These are phyloP conservation scores for Eucalyptus virginea DNA, from an alignment of 345 rosid species.

Conservation along the genomic window DNA sequence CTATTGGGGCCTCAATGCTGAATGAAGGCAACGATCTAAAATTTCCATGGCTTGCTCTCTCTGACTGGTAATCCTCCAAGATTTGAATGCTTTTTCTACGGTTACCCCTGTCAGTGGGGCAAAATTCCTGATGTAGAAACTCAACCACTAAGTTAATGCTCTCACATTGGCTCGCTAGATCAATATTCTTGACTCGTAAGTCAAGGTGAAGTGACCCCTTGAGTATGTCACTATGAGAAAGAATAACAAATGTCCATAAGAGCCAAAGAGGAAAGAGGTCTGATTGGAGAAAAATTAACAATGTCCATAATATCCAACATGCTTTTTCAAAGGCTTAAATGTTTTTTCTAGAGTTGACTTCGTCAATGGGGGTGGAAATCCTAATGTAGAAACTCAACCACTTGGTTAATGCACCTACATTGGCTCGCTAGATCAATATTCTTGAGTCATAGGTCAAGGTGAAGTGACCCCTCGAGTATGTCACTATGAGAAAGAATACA, in stretches of 20 bases:
- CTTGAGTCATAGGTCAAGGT: not conserved
- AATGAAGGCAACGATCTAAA: not conserved
- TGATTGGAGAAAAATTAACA: too few relatives aligned
- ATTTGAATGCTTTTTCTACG: not conserved
- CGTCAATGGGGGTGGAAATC: not conserved
- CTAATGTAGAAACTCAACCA: not conserved
- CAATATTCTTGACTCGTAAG: not conserved
- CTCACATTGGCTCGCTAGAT: not conserved
- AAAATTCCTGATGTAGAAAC: not conserved
- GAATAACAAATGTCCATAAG: not conserved
- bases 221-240: not conserved
- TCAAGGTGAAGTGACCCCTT: not conserved
- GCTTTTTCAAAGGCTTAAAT: not conserved
- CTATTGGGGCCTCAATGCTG: not conserved
- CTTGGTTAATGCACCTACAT: not conserved
- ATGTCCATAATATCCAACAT: not conserved
- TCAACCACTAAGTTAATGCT: not conserved
- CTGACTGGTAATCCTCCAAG: not conserved
- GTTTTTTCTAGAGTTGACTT: not conserved
- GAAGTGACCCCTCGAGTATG: not conserved
- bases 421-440: not conserved
- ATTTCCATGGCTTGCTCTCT: not conserved
- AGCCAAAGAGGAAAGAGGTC: not conserved
- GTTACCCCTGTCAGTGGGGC: not conserved
- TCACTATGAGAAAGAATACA: not conserved